These are phyloP conservation scores for Gymnopus androsaceus DNA, from an alignment of 1,284 basidiomycete species.

Conservation along the genomic window DNA sequence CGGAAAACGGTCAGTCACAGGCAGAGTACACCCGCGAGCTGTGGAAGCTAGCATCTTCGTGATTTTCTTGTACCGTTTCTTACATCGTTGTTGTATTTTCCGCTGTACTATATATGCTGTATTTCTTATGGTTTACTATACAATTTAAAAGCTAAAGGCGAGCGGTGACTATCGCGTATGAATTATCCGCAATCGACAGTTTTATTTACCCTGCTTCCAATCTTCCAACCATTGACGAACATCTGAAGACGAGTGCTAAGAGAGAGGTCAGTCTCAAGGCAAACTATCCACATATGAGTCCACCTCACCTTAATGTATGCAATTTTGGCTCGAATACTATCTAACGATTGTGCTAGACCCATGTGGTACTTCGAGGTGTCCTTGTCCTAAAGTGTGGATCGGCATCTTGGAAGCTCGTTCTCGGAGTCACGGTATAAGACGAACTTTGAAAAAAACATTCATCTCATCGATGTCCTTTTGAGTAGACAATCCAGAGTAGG, in stretches of 20 bases:
- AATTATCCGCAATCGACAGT: background rate
- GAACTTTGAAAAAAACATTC: constrained; percentile 15
- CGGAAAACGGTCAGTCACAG: constrained; percentile 32
- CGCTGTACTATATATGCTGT: too few relatives aligned
- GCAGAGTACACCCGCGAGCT: constrained; percentile 45
- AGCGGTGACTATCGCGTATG: too few relatives aligned
- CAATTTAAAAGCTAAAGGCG: background rate
- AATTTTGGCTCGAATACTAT: constrained; percentile 16
- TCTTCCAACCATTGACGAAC: constrained; percentile 6
- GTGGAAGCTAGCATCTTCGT: constrained; percentile 63
- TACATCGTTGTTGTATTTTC: background rate
- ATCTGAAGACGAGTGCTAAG: constrained; percentile 8
- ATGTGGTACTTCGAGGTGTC: constrained; percentile 15
- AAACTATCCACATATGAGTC: background rate
- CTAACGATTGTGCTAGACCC: constrained; percentile 15
- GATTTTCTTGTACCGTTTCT: constrained; percentile 20
- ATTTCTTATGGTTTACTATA: too few relatives aligned
- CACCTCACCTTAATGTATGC: constrained; percentile 16
- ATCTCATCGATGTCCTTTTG: constrained; percentile 14
- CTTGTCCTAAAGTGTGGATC: constrained; percentile 12
- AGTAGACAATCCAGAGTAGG: constrained; percentile 11
- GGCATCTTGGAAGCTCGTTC: background rate
- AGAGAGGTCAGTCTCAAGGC: background rate
- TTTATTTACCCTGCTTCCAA: constrained; percentile 9
- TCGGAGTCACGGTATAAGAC: background rate